Percentiles rank a stretch among this genome's conserved stretches.
Evolutionary conservation across 208 protist genomes (phyloP).

Genomic region (Crithidia sp.): DNA sequence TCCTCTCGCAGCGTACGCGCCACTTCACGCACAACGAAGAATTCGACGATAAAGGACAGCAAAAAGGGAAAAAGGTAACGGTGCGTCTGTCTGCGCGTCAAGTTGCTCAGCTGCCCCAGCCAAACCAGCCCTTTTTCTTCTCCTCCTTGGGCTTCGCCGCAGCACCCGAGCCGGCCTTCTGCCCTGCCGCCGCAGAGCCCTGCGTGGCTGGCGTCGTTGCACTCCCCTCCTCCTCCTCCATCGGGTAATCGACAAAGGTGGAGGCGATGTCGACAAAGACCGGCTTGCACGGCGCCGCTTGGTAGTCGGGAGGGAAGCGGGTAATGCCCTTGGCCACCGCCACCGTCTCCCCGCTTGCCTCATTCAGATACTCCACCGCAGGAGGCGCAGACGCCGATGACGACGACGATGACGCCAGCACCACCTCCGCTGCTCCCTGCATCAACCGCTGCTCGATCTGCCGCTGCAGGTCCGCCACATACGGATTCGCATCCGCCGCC

Average conservation of each 20-base stretch:
- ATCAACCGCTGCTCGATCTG: slow-evolving; percentile 46
- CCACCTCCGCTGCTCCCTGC: slow-evolving; percentile 42
- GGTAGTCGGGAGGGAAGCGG: slow-evolving; percentile 84
- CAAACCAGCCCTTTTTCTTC: slow-evolving; percentile 34
- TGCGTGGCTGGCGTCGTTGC: background rate
- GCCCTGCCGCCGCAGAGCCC: background rate
- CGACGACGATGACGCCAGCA: slow-evolving; percentile 27
- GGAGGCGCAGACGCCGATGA: background rate
- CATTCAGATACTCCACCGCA: slow-evolving; percentile 37
- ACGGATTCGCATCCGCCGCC: background rate
- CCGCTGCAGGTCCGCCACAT: slow-evolving; percentile 41
- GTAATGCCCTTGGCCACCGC: slow-evolving; percentile 65
- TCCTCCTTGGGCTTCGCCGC: slow-evolving; percentile 11
- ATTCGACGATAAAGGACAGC: background rate
- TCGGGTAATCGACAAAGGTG: slow-evolving; percentile 76
- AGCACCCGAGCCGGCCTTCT: background rate
- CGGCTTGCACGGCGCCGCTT: slow-evolving; percentile 81
- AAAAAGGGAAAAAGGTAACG: slow-evolving; percentile 4
- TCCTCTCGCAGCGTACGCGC: too few species aligned
- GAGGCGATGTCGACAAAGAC: slow-evolving; percentile 87
- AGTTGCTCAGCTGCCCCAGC: slow-evolving; percentile 19
- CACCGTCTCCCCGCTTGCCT: slow-evolving; percentile 39
- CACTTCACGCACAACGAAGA: too few species aligned
- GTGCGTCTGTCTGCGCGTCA: background rate
- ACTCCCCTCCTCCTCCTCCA: background rate